A percentile compares a stretch with the other conserved stretches of the same genome.
These are phyloP conservation scores for Dittrichia graveolens DNA, from an alignment of 129 eudicot genomes.

Conservation along the genomic window DNA sequence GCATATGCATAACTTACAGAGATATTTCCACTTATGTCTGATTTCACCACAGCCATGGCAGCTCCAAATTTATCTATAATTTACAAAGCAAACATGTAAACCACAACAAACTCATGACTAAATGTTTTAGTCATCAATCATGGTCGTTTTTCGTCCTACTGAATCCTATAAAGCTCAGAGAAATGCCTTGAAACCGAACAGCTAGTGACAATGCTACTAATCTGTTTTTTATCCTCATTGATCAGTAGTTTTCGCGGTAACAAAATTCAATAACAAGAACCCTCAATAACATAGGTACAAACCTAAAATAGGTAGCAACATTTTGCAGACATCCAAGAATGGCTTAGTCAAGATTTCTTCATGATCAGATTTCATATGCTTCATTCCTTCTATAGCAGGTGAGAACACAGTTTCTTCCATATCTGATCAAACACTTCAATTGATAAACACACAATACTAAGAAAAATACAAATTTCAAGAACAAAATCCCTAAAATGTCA, in stretches of 20 bases:
- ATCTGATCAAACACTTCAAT: conserved; percentile 16
- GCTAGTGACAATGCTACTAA: neutral
- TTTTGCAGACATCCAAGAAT: conserved; percentile 80
- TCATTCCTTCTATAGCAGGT: conserved; percentile 69
- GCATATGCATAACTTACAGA: conserved; percentile 47
- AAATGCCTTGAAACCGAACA: neutral
- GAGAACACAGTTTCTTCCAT: conserved; percentile 75
- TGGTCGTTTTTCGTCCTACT: neutral
- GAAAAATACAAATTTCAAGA: neutral
- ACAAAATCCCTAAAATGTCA: neutral
- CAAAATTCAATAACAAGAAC: conserved; percentile 5
- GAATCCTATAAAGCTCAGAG: neutral
- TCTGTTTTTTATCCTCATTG: neutral
- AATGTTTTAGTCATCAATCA: neutral
- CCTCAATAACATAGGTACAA: neutral
- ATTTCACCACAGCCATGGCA: conserved; percentile 84
- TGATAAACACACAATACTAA: neutral
- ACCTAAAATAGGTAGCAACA: conserved; percentile 79
- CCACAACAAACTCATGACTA: neutral
- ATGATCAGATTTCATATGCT: conserved; percentile 66
- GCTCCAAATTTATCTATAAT: conserved; percentile 85
- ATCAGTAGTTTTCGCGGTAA: neutral
- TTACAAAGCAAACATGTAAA: neutral
- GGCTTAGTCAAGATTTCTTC: conserved; percentile 75
- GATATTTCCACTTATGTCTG: conserved; percentile 84